Evolutionary conservation across 352 stramenopile species (phyloP), one percentile per base, ranked within the genome.

Genomic region (Phytophthora boehmeriae): DNA sequence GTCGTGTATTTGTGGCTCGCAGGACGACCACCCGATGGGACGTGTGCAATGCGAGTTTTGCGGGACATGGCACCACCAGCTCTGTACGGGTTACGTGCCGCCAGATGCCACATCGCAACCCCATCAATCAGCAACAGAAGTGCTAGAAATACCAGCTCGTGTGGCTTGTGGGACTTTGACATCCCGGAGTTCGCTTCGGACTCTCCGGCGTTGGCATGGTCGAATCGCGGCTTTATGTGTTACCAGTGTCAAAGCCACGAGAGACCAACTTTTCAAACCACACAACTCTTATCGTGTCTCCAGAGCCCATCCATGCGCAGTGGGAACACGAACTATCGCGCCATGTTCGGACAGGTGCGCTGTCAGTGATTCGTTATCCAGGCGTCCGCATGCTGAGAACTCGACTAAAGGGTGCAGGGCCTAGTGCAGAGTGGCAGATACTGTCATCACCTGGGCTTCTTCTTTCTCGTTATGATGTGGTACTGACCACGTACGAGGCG

Each of bases 261-360:
- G 25, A 58, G 68, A 4, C 59, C 79, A 25, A 48, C 58, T 25
- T 87, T 17, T 42, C 68, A 4, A 78, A 73, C 65, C 84, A 88
- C 63, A 88, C 89, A 9, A 98, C 93, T 20, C 68, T 98, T n/a
- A 98, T 98, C 43, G 90, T 98, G 1, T 96, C 89, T 1, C 95
- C 95, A 2, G 74, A 91, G 50, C 78, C 93, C 17, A 98, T 98
- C 58, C 66, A 96, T 38, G 64, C 80, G 30, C 95, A 98, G 65
- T 98, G 95, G 95, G 68, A 90, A 30, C 67, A 69, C 2, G 95
- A 98, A 63, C 80, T 98, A 36, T 75, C 77, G 45, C 73, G 80
- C 6, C 93, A 98, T 63, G 86, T 95, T 11, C 73, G 62, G 5
- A 59, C 67, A 1, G 79, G 72, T 1, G 45, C 70, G 9, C 38